Evolutionary conservation across 805 yeast genomes (phyloP).

Genomic region (Sugiyamaella marilandica): DNA sequence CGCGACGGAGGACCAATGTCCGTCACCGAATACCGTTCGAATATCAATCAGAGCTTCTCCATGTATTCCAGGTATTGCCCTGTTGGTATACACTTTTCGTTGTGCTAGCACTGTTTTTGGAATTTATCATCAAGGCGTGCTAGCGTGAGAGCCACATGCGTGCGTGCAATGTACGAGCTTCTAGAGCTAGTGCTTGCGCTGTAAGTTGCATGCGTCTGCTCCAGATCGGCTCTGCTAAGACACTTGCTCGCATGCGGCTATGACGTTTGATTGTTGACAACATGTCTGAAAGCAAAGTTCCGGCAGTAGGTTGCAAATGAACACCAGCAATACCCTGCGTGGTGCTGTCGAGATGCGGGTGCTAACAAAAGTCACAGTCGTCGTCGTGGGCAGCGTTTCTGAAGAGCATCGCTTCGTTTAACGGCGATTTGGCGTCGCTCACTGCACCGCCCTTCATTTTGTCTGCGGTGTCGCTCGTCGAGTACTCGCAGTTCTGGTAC

Average conservation of each 20-base stretch:
- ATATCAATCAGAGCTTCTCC: too few relatives aligned
- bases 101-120: neutral
- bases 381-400: constrained; percentile 84
- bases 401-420: constrained; percentile 85
- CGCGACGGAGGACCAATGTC: too few relatives aligned
- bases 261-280: neutral
- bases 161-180: too few relatives aligned
- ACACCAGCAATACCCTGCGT: too few relatives aligned
- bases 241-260: neutral
- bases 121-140: neutral
- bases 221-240: too few relatives aligned
- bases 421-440: constrained; percentile 86
- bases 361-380: constrained; percentile 16
- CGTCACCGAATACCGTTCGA: too few relatives aligned
- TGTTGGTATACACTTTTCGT: too few relatives aligned
- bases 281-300: constrained; percentile 20
- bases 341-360: neutral
- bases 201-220: neutral
- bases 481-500: constrained; percentile 94
- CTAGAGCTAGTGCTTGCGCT: neutral
- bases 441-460: constrained; percentile 98
- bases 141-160: too few relatives aligned
- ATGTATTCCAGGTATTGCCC: too few relatives aligned
- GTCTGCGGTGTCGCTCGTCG: constrained; percentile 82
- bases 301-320: constrained; percentile 16